Evolutionary conservation across 495 filamentous ascomycete species (phyloP).

Genomic region (Pseudomonodictys pantanalensis): DNA sequence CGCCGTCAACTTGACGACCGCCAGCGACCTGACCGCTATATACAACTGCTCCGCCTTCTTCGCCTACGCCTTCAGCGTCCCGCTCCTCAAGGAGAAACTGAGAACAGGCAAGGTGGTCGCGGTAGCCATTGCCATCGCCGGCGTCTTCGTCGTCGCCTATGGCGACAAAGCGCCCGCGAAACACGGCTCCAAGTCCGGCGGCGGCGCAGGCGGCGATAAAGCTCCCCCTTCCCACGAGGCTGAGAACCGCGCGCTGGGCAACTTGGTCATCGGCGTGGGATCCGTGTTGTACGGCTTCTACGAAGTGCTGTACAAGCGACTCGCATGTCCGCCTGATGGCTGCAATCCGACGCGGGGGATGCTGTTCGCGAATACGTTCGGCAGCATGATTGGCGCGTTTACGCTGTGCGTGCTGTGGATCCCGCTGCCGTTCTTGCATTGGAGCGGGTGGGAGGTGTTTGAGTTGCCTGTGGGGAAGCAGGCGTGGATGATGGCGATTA

Average conservation of each 20-base stretch:
- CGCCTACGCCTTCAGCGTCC: conserved; percentile 92
- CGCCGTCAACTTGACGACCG: conserved; percentile 86
- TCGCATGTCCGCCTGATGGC: conserved; percentile 89
- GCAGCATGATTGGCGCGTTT: conserved; percentile 77
- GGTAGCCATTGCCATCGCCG: conserved; percentile 78
- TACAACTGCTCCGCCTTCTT: conserved; percentile 99
- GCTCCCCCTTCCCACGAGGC: conserved; percentile 50
- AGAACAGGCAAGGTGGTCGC: conserved; percentile 77
- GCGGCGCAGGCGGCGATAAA: conserved; percentile 44
- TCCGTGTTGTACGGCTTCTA: conserved; percentile 95
- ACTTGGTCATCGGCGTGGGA: conserved; percentile 88
- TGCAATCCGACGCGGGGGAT: conserved; percentile 74
- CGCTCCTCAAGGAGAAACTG: conserved; percentile 77
- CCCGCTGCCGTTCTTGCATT: conserved; percentile 79
- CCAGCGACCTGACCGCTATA: conserved; percentile 91
- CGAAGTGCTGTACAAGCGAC: conserved; percentile 91
- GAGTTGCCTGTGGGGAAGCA: conserved; percentile 72
- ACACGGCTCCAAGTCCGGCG: conserved; percentile 52
- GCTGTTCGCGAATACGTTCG: conserved; percentile 90
- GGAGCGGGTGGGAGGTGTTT: conserved; percentile 74
- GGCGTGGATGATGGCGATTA: conserved; percentile 74
- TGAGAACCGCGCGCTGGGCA: conserved; percentile 67
- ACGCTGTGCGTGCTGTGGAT: conserved; percentile 89
- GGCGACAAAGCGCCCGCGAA: conserved; percentile 59
- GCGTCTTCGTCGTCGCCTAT: conserved; percentile 90